A percentile compares a stretch with the other conserved stretches of the same genome.
phyloP scores from a whole-genome alignment of 106 monocot genomes.

The Allium cepa region DNA sequence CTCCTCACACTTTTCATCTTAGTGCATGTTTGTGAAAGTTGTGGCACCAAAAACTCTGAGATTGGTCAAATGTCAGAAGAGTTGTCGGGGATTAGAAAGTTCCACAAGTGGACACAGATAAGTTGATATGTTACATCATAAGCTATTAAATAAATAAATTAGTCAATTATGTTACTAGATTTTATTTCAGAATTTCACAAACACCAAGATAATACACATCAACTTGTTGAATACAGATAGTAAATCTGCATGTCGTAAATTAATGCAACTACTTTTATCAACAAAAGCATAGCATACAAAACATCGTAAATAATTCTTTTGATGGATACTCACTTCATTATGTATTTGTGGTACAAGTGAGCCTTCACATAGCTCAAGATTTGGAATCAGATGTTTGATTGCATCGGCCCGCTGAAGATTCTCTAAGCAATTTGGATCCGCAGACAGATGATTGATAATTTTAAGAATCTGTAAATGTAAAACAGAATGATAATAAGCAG shows the following conservation, averaged over 20 bases:
- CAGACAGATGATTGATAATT: slow-evolving; percentile 59
- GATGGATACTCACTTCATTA: slow-evolving; percentile 43
- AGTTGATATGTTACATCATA: too few species aligned
- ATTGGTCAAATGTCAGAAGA: too few species aligned
- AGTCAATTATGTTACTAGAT: background rate
- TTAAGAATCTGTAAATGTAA: slow-evolving; percentile 40
- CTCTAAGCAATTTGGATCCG: slow-evolving; percentile 65
- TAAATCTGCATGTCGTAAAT: background rate
- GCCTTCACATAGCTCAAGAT: slow-evolving; percentile 55
- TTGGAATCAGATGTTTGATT: slow-evolving; percentile 73
- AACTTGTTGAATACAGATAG: background rate
- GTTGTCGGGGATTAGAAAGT: too few species aligned
- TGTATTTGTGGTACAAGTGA: slow-evolving; percentile 50
- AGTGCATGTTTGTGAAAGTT: too few species aligned
- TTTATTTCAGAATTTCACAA: too few species aligned
- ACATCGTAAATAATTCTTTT: background rate
- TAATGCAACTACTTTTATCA: background rate
- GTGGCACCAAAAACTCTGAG: too few species aligned
- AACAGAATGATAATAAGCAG: too few species aligned
- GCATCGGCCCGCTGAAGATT: slow-evolving; percentile 65
- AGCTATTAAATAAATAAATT: background rate
- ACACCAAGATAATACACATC: background rate
- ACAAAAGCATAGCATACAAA: background rate
- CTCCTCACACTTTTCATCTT: too few species aligned
- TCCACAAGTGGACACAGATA: too few species aligned